These are phyloP conservation scores for Zygoascus ofunaensis DNA, from an alignment of 805 yeast species.

Conservation along the genomic window DNA sequence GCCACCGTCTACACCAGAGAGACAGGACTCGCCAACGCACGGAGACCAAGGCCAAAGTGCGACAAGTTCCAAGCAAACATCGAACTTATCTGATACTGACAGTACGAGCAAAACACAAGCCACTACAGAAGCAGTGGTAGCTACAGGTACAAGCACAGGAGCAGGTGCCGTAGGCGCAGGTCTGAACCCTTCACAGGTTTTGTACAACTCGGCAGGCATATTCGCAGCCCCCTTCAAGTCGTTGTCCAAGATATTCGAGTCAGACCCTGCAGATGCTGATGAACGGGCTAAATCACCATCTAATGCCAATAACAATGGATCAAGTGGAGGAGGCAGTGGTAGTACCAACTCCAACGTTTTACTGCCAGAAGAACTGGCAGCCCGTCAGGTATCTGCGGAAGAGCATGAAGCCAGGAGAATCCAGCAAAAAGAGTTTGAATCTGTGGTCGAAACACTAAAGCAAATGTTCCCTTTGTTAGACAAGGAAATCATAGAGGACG, in stretches of 20 bases:
- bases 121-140: not conserved
- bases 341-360: not conserved
- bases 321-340: not conserved
- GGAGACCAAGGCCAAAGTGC: not conserved
- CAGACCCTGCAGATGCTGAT: slow-evolving; percentile 21
- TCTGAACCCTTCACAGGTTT: slow-evolving; percentile 26
- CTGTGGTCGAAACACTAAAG: slow-evolving; percentile 41
- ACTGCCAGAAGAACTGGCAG: slow-evolving; percentile 27
- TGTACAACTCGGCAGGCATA: slow-evolving; percentile 38
- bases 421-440: slow-evolving; percentile 36
- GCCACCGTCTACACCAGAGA: slow-evolving; percentile 18
- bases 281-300: slow-evolving; percentile 5
- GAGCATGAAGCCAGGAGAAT: slow-evolving; percentile 32
- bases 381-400: slow-evolving; percentile 31
- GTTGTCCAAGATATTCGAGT: slow-evolving; percentile 30
- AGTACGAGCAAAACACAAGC: not conserved
- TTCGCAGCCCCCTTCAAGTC: slow-evolving; percentile 40
- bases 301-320: not conserved
- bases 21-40: slow-evolving; percentile 7
- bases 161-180: slow-evolving; percentile 4
- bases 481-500: slow-evolving; percentile 56
- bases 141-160: slow-evolving; percentile 2
- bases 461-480: slow-evolving; percentile 76
- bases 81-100: not conserved
- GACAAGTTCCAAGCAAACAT: not conserved